Evolutionary conservation across 1,139 yeast genomes (phyloP).

Genomic region (Geotrichum histeridarum): DNA sequence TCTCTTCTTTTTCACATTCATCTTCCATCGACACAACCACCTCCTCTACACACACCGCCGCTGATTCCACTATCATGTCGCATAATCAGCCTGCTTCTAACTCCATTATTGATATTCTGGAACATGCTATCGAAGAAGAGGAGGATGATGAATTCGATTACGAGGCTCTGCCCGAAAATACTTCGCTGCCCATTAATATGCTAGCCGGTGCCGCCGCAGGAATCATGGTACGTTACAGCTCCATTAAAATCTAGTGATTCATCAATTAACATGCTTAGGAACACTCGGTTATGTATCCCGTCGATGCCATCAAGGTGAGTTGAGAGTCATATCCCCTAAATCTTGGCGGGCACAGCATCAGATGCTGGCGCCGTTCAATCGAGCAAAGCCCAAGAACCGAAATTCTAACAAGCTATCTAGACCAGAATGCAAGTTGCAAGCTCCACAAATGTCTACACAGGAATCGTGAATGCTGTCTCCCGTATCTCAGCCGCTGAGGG

Average conservation of each 20-base stretch:
- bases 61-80: background rate
- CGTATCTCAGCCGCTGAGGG: conserved; percentile 87
- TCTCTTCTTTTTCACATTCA: background rate
- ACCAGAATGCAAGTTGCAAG: conserved; percentile 86
- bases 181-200: conserved; percentile 76
- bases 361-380: no score
- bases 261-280: conserved; percentile 40
- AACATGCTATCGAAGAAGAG: conserved; percentile 12
- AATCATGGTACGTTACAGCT: conserved; percentile 48
- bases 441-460: conserved; percentile 40
- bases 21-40: background rate
- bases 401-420: conserved; percentile 18
- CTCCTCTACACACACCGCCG: background rate
- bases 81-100: background rate
- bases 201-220: conserved; percentile 98
- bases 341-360: no score
- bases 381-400: no score
- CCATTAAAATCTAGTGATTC: background rate
- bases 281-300: conserved; percentile 94
- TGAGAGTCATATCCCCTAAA: no score
- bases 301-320: conserved; percentile 65
- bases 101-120: conserved; percentile 2
- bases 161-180: conserved; percentile 85
- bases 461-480: conserved; percentile 58
- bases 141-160: conserved; percentile 51